Conservation (phyloP, 1,284 basidiomycete species). For the Leccinum angustisporum region DNA sequence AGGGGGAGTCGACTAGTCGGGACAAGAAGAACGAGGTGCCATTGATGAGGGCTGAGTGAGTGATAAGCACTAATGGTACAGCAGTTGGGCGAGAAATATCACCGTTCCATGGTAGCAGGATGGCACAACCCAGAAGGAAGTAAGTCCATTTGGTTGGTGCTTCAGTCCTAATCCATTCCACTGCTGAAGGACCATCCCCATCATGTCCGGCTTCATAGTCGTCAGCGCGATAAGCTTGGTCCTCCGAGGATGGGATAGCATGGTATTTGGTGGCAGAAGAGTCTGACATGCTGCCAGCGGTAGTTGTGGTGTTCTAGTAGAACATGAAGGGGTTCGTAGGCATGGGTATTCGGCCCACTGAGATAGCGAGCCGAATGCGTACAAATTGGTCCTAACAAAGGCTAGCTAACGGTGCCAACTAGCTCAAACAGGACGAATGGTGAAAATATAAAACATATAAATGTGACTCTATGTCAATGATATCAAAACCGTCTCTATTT, state of each 20-base stretch:
- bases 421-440: not conserved
- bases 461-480: slow-evolving; percentile 2
- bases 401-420: not conserved
- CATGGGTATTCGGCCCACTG: not conserved
- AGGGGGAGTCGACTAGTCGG: slow-evolving; percentile 53
- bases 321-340: not conserved
- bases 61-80: not conserved
- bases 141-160: slow-evolving; percentile 58
- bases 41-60: slow-evolving; percentile 63
- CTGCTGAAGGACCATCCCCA: not conserved
- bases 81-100: slow-evolving; percentile 17
- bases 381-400: slow-evolving; percentile 1
- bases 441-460: not conserved
- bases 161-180: slow-evolving; percentile 8
- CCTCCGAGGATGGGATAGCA: slow-evolving; percentile 23
- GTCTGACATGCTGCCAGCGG: slow-evolving; percentile 12
- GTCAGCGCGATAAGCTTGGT: slow-evolving; percentile 3
- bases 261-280: slow-evolving; percentile 16
- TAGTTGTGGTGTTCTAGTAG: not conserved
- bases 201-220: not conserved
- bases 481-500: slow-evolving; percentile 6
- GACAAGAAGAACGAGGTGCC: slow-evolving; percentile 75
- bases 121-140: slow-evolving; percentile 70
- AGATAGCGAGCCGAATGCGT: not conserved
- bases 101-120: slow-evolving; percentile 82